Conservation (phyloP, 1,139 yeast genomes). For the Hyphopichia burtonii region DNA sequence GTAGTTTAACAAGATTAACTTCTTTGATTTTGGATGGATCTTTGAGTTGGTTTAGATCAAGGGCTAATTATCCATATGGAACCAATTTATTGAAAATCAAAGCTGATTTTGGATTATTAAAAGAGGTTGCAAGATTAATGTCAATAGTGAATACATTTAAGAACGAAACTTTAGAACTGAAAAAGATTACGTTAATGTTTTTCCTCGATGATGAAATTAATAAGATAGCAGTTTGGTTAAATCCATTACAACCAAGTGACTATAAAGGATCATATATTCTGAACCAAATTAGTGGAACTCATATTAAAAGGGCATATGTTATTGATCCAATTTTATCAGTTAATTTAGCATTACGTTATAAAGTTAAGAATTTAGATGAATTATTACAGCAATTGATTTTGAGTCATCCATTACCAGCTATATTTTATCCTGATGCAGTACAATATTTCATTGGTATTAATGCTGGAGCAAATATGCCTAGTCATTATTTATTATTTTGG, state of each 20-base stretch:
- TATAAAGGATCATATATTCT: conserved; percentile 35
- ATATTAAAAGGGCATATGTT: conserved; percentile 55
- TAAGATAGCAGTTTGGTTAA: conserved; percentile 75
- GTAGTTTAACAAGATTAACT: conserved; percentile 45
- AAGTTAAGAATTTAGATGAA: conserved; percentile 40
- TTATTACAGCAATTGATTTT: conserved; percentile 48
- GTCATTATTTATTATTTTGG: conserved; percentile 65
- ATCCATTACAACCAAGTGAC: conserved; percentile 57
- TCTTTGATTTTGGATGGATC: conserved; percentile 62
- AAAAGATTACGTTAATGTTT: conserved; percentile 52
- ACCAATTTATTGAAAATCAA: conserved; percentile 71
- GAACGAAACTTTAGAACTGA: conserved; percentile 32
- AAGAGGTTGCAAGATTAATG: conserved; percentile 46
- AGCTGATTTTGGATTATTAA: conserved; percentile 63
- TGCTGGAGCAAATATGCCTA: conserved; percentile 39
- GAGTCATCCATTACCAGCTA: conserved; percentile 61
- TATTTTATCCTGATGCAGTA: conserved; percentile 64
- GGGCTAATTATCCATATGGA: conserved; percentile 78
- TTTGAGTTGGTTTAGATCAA: conserved; percentile 73
- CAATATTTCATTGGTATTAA: conserved; percentile 51
- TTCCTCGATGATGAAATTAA: conserved; percentile 77
- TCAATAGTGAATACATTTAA: conserved; percentile 22
- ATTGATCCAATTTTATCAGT: conserved; percentile 76
- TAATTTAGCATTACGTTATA: conserved; percentile 62
- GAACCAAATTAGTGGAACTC: conserved; percentile 32